A percentile compares a stretch with the other conserved stretches of the same genome.
phyloP scores from a whole-genome alignment of 2,329 filamentous ascomycete genomes.

The Colletotrichum destructivum region DNA sequence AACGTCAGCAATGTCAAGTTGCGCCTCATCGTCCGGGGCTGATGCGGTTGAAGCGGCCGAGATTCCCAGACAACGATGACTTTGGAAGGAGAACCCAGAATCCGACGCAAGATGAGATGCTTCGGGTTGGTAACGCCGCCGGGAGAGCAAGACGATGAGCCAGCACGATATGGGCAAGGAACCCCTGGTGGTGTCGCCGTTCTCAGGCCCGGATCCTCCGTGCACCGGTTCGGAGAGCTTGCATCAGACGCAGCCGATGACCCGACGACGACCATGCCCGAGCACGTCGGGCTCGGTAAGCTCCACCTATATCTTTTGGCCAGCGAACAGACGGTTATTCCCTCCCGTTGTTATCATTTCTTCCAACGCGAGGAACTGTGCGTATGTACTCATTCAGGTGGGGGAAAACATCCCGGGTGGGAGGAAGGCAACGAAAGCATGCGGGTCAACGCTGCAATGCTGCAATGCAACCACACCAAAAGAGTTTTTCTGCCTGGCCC shows the following conservation, averaged over 20 bases:
- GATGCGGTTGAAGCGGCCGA: slow-evolving; percentile 16
- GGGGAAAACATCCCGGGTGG: neutral
- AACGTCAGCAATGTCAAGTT: neutral
- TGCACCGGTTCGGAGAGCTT: slow-evolving; percentile 33
- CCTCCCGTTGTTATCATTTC: neutral
- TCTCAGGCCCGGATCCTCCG: slow-evolving; percentile 19
- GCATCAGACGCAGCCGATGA: slow-evolving; percentile 27
- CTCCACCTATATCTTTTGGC: neutral
- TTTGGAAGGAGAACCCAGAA: neutral
- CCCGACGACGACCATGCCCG: slow-evolving; percentile 1
- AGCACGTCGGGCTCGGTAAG: slow-evolving; percentile 2
- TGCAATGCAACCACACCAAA: slow-evolving; percentile 37
- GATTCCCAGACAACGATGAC: neutral
- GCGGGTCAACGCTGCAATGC: slow-evolving; percentile 36
- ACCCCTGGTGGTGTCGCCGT: slow-evolving; percentile 15
- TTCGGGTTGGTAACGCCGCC: neutral
- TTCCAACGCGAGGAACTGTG: neutral
- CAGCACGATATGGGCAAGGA: slow-evolving; percentile 15
- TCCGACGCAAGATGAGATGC: neutral
- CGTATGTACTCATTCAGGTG: slow-evolving; percentile 7
- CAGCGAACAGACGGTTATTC: neutral
- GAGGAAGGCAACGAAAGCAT: slow-evolving; percentile 13
- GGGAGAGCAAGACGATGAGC: neutral
- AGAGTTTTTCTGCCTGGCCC: slow-evolving; percentile 16
- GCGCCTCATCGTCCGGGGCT: slow-evolving; percentile 13